Conservation (phyloP, 495 filamentous ascomycete species). For the Aspergillus conjunctus region DNA sequence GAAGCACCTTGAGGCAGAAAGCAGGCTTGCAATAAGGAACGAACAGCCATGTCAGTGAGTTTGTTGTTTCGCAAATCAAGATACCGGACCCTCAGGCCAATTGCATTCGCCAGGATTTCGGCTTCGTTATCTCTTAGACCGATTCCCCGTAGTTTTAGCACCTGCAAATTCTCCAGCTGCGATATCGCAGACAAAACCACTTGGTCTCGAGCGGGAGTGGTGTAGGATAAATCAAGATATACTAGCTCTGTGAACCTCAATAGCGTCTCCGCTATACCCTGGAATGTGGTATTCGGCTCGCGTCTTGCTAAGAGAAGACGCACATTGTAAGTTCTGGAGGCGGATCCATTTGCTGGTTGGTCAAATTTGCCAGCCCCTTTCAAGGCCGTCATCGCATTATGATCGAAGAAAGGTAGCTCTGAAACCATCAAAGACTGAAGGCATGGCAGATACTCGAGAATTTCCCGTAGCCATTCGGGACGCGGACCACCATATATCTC, state of each 20-base stretch:
- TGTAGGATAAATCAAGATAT: constrained; percentile 64
- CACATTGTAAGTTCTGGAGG: constrained; percentile 40
- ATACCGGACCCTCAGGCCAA: constrained; percentile 55
- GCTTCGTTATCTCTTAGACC: constrained; percentile 59
- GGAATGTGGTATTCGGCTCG: constrained; percentile 60
- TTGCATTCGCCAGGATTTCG: constrained; percentile 53
- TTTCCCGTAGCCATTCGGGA: constrained; percentile 62
- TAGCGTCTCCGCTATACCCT: constrained; percentile 55
- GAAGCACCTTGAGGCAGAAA: constrained; percentile 36
- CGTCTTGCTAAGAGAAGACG: constrained; percentile 59
- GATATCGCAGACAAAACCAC: constrained; percentile 48
- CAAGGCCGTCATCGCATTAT: constrained; percentile 58
- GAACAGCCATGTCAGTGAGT: constrained; percentile 58
- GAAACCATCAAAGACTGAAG: constrained; percentile 65
- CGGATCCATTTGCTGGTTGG: constrained; percentile 28
- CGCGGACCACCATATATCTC: constrained; percentile 67
- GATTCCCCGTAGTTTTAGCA: constrained; percentile 61
- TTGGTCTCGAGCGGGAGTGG: constrained; percentile 55
- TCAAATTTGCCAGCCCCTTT: constrained; percentile 28
- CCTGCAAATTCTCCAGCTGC: constrained; percentile 52
- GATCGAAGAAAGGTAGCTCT: constrained; percentile 64
- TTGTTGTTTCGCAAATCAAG: constrained; percentile 62
- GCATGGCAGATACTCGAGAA: constrained; percentile 60
- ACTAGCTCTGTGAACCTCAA: constrained; percentile 55
- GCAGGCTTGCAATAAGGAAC: constrained; percentile 53